These are phyloP conservation scores for Rhodamnia argentea DNA, from an alignment of 345 rosid species.

Conservation along the genomic window DNA sequence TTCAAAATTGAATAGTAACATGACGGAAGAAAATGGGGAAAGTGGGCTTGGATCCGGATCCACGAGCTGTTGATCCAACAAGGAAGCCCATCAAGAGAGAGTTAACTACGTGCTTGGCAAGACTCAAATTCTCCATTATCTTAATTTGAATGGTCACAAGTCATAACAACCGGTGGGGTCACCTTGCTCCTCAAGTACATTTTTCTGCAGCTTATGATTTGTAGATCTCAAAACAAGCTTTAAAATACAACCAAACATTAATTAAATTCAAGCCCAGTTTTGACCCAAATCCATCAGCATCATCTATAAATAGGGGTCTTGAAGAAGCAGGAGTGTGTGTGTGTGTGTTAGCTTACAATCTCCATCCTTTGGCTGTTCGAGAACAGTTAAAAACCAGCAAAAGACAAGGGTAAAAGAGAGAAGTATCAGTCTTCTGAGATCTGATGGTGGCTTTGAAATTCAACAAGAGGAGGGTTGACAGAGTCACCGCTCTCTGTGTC, in stretches of 20 bases:
- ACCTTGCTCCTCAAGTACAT: background rate
- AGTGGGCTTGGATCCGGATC: background rate
- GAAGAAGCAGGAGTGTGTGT: background rate
- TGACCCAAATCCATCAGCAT: background rate
- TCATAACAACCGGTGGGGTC: background rate
- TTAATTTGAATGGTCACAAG: background rate
- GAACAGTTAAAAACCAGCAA: background rate
- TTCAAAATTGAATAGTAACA: background rate
- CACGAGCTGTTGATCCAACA: background rate
- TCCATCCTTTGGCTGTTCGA: background rate
- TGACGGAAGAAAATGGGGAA: background rate
- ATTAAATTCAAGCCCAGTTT: background rate
- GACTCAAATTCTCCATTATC: background rate
- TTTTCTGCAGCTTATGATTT: background rate
- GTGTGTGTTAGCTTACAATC: background rate
- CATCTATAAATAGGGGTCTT: background rate
- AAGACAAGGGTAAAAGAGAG: background rate
- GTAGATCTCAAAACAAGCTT: background rate
- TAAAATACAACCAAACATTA: background rate
- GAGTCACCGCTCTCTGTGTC: background rate
- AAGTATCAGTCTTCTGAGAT: background rate
- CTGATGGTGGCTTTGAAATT: background rate
- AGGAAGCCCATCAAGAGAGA: background rate
- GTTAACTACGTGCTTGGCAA: slow-evolving; percentile 3
- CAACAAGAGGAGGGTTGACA: background rate